phyloP scores from a whole-genome alignment of 2,329 filamentous ascomycete genomes.

The Botrytis deweyae region DNA sequence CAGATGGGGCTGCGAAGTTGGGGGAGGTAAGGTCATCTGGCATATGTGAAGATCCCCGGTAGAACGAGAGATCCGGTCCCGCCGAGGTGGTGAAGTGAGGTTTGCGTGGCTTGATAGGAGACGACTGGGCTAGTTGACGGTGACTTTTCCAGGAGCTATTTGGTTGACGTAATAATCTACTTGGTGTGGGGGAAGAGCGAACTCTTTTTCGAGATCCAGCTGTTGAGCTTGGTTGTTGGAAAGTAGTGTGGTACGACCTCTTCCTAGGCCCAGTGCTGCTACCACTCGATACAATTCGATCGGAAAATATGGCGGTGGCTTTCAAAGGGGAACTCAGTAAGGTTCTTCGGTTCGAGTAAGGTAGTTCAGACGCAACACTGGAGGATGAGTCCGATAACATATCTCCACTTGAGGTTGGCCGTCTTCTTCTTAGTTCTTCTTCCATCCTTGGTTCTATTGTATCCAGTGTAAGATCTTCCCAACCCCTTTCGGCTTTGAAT shows the following conservation, averaged over 20 bases:
- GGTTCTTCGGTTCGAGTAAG: slow-evolving; percentile 57
- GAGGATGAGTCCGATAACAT: slow-evolving; percentile 85
- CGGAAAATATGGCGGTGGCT: slow-evolving; percentile 73
- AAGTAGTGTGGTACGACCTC: slow-evolving; percentile 60
- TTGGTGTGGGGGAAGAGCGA: slow-evolving; percentile 61
- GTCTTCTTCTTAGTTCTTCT: slow-evolving; percentile 67
- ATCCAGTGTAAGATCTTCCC: slow-evolving; percentile 85
- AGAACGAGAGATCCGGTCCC: slow-evolving; percentile 75
- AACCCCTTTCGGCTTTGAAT: slow-evolving; percentile 95
- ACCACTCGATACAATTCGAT: slow-evolving; percentile 70
- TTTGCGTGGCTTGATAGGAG: slow-evolving; percentile 75
- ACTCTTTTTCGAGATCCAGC: slow-evolving; percentile 64
- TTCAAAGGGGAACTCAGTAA: slow-evolving; percentile 83
- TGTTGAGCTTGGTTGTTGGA: slow-evolving; percentile 49
- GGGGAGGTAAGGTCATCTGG: slow-evolving; percentile 60
- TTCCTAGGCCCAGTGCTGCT: slow-evolving; percentile 66
- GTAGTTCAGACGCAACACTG: slow-evolving; percentile 69
- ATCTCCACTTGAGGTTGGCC: slow-evolving; percentile 65
- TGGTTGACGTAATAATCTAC: slow-evolving; percentile 54
- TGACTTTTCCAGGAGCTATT: slow-evolving; percentile 72
- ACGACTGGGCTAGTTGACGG: slow-evolving; percentile 79
- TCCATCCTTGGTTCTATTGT: slow-evolving; percentile 82
- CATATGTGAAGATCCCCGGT: slow-evolving; percentile 57
- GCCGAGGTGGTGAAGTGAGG: slow-evolving; percentile 71
- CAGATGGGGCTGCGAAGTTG: slow-evolving; percentile 63